Conservation (phyloP, 176 grass and related monocot species). For the Oryza australiensis region DNA sequence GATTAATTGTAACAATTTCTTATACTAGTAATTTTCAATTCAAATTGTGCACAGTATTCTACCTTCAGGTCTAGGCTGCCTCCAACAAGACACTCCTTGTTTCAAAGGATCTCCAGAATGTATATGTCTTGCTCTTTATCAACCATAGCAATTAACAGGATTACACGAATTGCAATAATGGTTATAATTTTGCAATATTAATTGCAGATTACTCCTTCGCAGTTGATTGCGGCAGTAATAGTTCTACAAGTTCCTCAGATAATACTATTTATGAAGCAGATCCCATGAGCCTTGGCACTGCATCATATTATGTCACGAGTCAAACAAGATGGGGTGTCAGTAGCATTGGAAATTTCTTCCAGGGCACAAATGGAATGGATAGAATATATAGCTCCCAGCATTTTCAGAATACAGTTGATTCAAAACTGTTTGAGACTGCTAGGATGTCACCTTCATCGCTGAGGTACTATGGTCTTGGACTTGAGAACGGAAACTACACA, state of each 20-base stretch:
- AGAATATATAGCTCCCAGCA: conserved; percentile 40
- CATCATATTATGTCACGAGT: conserved; percentile 66
- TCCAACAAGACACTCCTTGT: conserved; percentile 77
- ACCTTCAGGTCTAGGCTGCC: conserved; percentile 65
- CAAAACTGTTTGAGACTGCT: conserved; percentile 63
- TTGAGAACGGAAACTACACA: conserved; percentile 94
- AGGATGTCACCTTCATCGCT: conserved; percentile 83
- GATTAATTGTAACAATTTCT: not conserved
- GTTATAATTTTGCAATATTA: not conserved
- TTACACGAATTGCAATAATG: not conserved
- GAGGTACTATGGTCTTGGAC: conserved; percentile 89
- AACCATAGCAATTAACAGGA: not conserved
- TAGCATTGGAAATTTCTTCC: conserved; percentile 62
- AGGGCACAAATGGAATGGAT: conserved; percentile 41
- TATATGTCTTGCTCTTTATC: conserved; percentile 36
- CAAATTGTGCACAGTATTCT: conserved; percentile 36
- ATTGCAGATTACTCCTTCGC: conserved; percentile 73
- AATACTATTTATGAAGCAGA: conserved; percentile 57
- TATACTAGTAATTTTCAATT: not conserved
- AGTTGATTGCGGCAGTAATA: conserved; percentile 57
- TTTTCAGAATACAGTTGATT: conserved; percentile 60
- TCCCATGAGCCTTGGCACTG: conserved; percentile 41
- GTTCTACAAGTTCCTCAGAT: conserved; percentile 47
- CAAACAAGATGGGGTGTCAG: conserved; percentile 71
- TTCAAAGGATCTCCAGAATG: conserved; percentile 60